Percentiles rank a stretch among this genome's conserved stretches.
These are phyloP conservation scores for Penicillium sp. DNA, from an alignment of 2,329 filamentous ascomycete genomes.

Conservation along the genomic window DNA sequence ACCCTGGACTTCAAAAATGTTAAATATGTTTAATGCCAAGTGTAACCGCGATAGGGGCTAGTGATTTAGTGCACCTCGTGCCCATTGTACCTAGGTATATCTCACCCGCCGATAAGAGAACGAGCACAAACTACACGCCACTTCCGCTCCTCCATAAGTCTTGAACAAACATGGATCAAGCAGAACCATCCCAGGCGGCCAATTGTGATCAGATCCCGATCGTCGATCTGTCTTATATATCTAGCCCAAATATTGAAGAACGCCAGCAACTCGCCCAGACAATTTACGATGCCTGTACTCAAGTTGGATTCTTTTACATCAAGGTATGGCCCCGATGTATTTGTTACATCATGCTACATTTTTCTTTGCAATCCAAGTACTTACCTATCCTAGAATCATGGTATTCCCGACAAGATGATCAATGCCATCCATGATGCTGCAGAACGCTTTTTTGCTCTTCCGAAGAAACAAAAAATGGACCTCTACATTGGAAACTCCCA, in stretches of 20 bases:
- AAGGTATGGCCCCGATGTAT: conserved; percentile 16
- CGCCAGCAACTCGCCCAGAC: conserved; percentile 42
- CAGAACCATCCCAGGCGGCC: conserved; percentile 5
- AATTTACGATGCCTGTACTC: conserved; percentile 41
- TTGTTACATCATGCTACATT: not conserved
- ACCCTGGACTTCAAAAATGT: too few species aligned
- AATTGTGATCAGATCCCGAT: conserved; percentile 39
- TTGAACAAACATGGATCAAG: not conserved
- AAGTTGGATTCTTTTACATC: conserved; percentile 50
- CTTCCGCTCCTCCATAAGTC: not conserved
- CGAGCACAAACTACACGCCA: not conserved
- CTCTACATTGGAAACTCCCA: conserved; percentile 36
- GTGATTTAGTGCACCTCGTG: too few species aligned
- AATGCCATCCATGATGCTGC: conserved; percentile 22
- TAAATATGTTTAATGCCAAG: too few species aligned
- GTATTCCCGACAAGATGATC: conserved; percentile 18
- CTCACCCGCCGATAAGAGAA: not conserved
- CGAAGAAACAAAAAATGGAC: conserved; percentile 45
- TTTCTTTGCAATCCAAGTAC: not conserved
- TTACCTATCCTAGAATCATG: conserved; percentile 21
- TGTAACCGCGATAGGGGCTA: too few species aligned
- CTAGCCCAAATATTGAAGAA: conserved; percentile 35
- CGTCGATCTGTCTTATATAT: conserved; percentile 47
- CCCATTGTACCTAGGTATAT: not conserved
- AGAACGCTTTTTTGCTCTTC: conserved; percentile 43